Base-by-base conservation (phyloP, 257 asterid genomes). In the Ballota nigra region DNA sequence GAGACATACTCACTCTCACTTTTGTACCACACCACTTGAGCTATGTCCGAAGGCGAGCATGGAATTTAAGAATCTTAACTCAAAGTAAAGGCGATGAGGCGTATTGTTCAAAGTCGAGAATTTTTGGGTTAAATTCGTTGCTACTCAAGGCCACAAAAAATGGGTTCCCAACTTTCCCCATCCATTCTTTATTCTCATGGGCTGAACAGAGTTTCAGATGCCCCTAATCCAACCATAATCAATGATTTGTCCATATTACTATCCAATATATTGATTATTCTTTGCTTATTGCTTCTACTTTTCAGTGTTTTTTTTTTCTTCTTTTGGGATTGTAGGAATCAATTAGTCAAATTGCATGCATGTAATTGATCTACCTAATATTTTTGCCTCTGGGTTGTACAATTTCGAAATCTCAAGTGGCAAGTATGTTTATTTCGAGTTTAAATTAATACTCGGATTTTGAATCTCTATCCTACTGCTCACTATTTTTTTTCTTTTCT, bases 11-110 rank as follows among this genome's bases (percentile, higher is more conserved):
- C 22, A 41, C 16, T 13, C 49, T 38, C 45, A 38, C 41, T 36
- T 29, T 29, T 33, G 8, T 6, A 33, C 36, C 4, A n/a, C n/a
- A n/a, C 34, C 34, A 29, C 34, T 33, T 33, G 38, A 33, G 12
- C 43, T 36, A 36, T 8, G 2, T 5, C 20, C 0, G 3, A 51
- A n/a, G n/a, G n/a, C n/a, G n/a, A n/a, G 85, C 77, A 83, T 82
- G 19, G 88, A 78, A 83, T 83, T 33, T 85, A 58, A 78, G 88
- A 87, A 87, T 84, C 84, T 77, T 82, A 82, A 85, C 91, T 80
- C 84, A 78, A 74, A 75, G 63, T 72, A 81, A 75, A 80, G 81
- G 72, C 77, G 80, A 78, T 78, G 81, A 75, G 83, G 66, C 73
- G 76, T 81, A 83, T 88, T 82, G 81, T 63, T 85, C n/a, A 51